Base-by-base conservation (phyloP, 2,329 filamentous ascomycete species). In the Chaetomium globosum region DNA sequence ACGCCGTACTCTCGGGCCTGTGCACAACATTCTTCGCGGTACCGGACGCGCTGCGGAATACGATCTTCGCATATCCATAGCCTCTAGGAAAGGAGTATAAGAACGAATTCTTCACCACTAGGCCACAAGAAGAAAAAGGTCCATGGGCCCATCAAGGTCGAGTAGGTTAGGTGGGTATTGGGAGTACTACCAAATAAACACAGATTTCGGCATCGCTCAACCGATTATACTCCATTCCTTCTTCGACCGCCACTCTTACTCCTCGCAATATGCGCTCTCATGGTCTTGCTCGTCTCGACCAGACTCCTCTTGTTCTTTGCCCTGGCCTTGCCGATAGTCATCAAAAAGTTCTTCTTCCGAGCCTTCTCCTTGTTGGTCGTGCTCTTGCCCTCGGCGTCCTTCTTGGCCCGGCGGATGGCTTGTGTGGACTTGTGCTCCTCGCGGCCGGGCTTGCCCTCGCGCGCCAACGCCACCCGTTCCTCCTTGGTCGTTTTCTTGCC, bases 291-390 rank as follows among this genome's bases (percentile, higher is more conserved):
- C 69, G 92, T 93, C 79, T 97, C 89, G 13, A 91, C 87, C 77
- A 99, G 80, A 85, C 92, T 97, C 74, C 93, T 86, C 88, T 97
- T 97, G 74, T 95, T 90, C 84, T 98, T 99, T 71, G 85, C 86
- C 83, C 95, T 96, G 12, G 95, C 95, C 83, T 99, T 98, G 65
- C 94, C 92, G 66, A 99, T 80, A 48, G 94, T 98, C 95, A 99
- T 99, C 73, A 99, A 77, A 80, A 99, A 96, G 78, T 99, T 99
- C 90, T 99, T 99, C 85, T 92, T 92, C 71, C 94, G 84, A 51
- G 91, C 87, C 86, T 99, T 99, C 82, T 99, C 95, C 81, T 91
- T 91, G 80, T 99, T 99, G 70, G 94, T 98, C 46, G 92, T 93
- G 76, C 91, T 96, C 87, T 98, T 98, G 74, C 95, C 95, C 79